Evolutionary conservation across 495 filamentous ascomycete genomes (phyloP).

Genomic region (Filosporella fistucella): DNA sequence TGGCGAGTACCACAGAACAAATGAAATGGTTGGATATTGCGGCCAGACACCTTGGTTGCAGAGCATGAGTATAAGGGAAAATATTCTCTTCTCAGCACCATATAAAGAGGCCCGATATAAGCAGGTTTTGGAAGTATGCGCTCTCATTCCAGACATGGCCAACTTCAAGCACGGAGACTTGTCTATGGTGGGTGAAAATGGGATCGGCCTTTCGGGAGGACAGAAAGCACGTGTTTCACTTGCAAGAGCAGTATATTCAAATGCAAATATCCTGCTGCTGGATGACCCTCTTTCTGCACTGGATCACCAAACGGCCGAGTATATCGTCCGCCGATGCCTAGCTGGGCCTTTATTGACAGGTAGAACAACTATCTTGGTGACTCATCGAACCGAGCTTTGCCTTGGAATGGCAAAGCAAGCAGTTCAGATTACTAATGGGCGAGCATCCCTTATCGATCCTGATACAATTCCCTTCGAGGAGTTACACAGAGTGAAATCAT

Average conservation of each 20-base stretch:
- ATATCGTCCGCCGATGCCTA: slow-evolving; percentile 65
- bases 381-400: slow-evolving; percentile 71
- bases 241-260: slow-evolving; percentile 31
- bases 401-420: slow-evolving; percentile 61
- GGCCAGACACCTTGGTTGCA: slow-evolving; percentile 86
- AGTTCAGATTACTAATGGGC: slow-evolving; percentile 57
- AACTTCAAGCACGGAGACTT: slow-evolving; percentile 51
- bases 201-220: slow-evolving; percentile 63
- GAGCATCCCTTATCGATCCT: slow-evolving; percentile 41
- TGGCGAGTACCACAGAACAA: slow-evolving; percentile 55
- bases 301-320: slow-evolving; percentile 68
- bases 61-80: slow-evolving; percentile 71
- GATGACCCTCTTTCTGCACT: slow-evolving; percentile 37
- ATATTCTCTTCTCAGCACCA: slow-evolving; percentile 54
- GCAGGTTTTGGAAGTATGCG: slow-evolving; percentile 52
- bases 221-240: slow-evolving; percentile 51
- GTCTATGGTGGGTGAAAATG: slow-evolving; percentile 58
- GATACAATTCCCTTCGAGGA: slow-evolving; percentile 19
- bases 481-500: slow-evolving; percentile 21
- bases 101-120: slow-evolving; percentile 62
- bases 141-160: slow-evolving; percentile 50
- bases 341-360: slow-evolving; percentile 55
- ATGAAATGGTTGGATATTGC: slow-evolving; percentile 74
- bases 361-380: slow-evolving; percentile 67
- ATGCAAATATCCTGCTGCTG: slow-evolving; percentile 27